Percentiles rank a stretch among this genome's conserved stretches.
phyloP scores from a whole-genome alignment of 805 yeast species.

The Tetrapisispora phaffii region DNA sequence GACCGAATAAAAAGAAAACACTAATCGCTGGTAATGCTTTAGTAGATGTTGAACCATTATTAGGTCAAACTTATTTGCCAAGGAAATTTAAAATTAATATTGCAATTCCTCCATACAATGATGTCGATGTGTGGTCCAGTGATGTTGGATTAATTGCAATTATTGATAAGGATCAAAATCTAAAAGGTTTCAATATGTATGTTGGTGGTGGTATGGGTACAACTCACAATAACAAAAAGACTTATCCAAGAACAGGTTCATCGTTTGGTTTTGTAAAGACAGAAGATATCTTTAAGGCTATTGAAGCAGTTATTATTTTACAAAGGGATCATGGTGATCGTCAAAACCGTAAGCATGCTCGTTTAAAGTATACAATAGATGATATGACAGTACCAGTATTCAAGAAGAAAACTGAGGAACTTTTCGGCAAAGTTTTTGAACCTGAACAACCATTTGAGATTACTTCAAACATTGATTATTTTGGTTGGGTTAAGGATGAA shows the following conservation, averaged over 20 bases:
- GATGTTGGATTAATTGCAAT: conserved; percentile 91
- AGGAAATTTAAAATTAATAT: conserved; percentile 93
- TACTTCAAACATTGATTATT: conserved; percentile 79
- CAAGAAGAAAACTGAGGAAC: conserved; percentile 71
- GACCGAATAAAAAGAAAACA: conserved; percentile 73
- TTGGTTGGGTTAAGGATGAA: conserved; percentile 90
- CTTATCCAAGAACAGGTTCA: conserved; percentile 92
- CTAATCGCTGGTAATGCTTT: conserved; percentile 80
- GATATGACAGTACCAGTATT: conserved; percentile 83
- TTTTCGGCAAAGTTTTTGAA: conserved; percentile 66
- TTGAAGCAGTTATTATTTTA: conserved; percentile 86
- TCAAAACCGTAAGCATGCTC: conserved; percentile 92
- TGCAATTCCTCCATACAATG: conserved; percentile 92
- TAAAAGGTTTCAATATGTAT: conserved; percentile 74
- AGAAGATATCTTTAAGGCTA: conserved; percentile 63
- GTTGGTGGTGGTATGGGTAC: conserved; percentile 99
- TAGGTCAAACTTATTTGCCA: conserved; percentile 80
- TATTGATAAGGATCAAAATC: conserved; percentile 48
- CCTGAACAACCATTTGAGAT: conserved; percentile 65
- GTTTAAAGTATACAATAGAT: conserved; percentile 93
- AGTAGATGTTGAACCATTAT: conserved; percentile 76
- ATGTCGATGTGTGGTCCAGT: conserved; percentile 92
- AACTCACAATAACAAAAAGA: conserved; percentile 92
- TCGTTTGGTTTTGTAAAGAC: conserved; percentile 64
- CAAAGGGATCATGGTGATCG: conserved; percentile 95